Percentiles rank a stretch among this genome's conserved stretches.
Evolutionary conservation across 768 basidiomycete genomes (phyloP).

Genomic region (Hortiboletus campestris): DNA sequence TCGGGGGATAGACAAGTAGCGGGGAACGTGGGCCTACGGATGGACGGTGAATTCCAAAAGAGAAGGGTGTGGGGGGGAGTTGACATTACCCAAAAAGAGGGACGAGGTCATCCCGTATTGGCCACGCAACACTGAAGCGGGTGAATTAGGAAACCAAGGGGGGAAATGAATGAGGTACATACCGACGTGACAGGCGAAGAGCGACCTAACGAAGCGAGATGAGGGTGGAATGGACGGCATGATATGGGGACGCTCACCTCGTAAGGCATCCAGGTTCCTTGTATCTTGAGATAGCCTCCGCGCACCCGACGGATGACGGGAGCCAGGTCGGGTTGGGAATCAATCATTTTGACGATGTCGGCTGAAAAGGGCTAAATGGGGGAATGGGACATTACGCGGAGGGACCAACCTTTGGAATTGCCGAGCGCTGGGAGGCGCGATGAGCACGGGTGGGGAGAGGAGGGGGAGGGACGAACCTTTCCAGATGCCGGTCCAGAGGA

Average conservation of each 20-base stretch:
- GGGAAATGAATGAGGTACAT: conserved; percentile 28
- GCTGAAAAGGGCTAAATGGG: conserved; percentile 44
- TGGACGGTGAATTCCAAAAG: conserved; percentile 17
- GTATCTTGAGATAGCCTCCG: conserved; percentile 88
- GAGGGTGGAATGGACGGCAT: conserved; percentile 17
- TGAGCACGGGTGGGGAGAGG: conserved; percentile 3
- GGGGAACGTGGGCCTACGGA: conserved; percentile 74
- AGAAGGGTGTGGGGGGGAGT: not conserved
- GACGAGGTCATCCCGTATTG: conserved; percentile 80
- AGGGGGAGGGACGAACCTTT: conserved; percentile 56
- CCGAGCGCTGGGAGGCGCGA: conserved; percentile 57
- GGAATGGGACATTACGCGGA: conserved; percentile 8
- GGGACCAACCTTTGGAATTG: conserved; percentile 74
- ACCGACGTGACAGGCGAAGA: conserved; percentile 77
- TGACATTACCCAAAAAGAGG: conserved; percentile 79
- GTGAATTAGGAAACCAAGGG: conserved; percentile 11
- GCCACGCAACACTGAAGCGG: conserved; percentile 72
- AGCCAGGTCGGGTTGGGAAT: conserved; percentile 86
- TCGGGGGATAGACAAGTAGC: conserved; percentile 81
- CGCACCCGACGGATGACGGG: conserved; percentile 79
- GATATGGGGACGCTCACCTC: conserved; percentile 50
- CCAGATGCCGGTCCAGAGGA: conserved; percentile 93
- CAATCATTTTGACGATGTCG: conserved; percentile 91
- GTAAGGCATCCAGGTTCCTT: conserved; percentile 94
- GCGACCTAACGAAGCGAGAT: conserved; percentile 56